Conservation (phyloP, 176 grass and related monocot species). For the Tillandsia leiboldiana region DNA sequence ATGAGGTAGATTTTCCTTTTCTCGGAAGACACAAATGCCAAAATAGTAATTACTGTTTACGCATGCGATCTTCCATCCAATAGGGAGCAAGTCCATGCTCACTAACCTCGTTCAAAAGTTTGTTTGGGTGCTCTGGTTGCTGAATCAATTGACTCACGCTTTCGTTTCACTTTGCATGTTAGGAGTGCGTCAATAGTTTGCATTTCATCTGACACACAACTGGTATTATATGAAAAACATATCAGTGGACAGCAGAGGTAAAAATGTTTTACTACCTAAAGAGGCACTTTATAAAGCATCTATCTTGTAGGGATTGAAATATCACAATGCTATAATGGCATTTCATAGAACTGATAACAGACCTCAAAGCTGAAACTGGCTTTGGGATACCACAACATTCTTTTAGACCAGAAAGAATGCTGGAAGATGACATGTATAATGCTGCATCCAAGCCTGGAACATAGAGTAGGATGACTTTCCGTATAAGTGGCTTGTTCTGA, state of each 20-base stretch:
- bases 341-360: slow-evolving; percentile 9
- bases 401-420: slow-evolving; percentile 58
- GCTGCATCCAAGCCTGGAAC: slow-evolving; percentile 90
- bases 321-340: neutral
- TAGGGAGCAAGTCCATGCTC: slow-evolving; percentile 9
- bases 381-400: slow-evolving; percentile 78
- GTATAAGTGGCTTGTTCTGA: slow-evolving; percentile 96
- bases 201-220: slow-evolving; percentile 70
- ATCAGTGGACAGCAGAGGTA: slow-evolving; percentile 9
- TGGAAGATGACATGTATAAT: slow-evolving; percentile 61
- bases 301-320: slow-evolving; percentile 6
- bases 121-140: slow-evolving; percentile 19
- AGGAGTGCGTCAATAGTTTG: slow-evolving; percentile 86
- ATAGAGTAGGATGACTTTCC: slow-evolving; percentile 72
- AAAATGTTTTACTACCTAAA: slow-evolving; percentile 2
- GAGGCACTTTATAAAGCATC: slow-evolving; percentile 3
- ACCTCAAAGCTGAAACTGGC: slow-evolving; percentile 91
- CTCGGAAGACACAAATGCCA: no score
- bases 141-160: slow-evolving; percentile 31
- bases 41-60: no score
- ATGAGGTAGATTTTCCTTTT: no score
- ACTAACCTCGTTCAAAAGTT: slow-evolving; percentile 36
- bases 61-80: neutral
- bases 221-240: slow-evolving; percentile 29
- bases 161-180: slow-evolving; percentile 85